A percentile compares a stretch with the other conserved stretches of the same genome.
Conservation (phyloP, 805 yeast species). For the Yarrowia sp. region DNA sequence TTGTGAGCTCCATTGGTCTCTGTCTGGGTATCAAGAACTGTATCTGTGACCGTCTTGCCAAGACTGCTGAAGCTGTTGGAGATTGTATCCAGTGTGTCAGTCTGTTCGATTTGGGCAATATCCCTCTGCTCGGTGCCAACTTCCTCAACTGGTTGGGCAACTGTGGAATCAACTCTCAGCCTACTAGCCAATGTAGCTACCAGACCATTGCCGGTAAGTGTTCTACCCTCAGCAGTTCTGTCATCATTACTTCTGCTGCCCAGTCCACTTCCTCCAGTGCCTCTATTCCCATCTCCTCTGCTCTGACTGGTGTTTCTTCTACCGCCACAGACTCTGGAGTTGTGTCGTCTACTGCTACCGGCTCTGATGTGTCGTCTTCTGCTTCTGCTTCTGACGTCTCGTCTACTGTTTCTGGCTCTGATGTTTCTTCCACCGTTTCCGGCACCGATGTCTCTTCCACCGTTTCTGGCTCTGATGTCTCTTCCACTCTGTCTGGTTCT, state of each 20-base stretch:
- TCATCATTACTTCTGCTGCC: conserved; percentile 17
- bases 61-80: neutral
- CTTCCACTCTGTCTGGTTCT: neutral
- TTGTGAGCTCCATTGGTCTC: neutral
- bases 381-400: neutral
- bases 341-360: neutral
- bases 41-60: neutral
- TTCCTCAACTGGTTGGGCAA: conserved; percentile 20
- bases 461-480: neutral
- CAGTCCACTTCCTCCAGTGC: conserved; percentile 4
- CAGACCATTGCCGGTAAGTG: conserved; percentile 18
- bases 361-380: neutral
- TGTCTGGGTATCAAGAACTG: neutral
- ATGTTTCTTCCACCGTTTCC: neutral
- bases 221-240: conserved; percentile 1
- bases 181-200: neutral
- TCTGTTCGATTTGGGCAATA: conserved; percentile 1
- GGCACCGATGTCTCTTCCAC: neutral
- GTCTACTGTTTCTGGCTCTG: neutral
- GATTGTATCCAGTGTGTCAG: conserved; percentile 11
- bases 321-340: neutral
- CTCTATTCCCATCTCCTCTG: neutral
- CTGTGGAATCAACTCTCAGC: conserved; percentile 1
- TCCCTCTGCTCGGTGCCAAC: conserved; percentile 14
- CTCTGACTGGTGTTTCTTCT: conserved; percentile 1